A percentile compares a stretch with the other conserved stretches of the same genome.
phyloP scores from a whole-genome alignment of 1,139 yeast species.

The Meyerozyma guilliermondii region DNA sequence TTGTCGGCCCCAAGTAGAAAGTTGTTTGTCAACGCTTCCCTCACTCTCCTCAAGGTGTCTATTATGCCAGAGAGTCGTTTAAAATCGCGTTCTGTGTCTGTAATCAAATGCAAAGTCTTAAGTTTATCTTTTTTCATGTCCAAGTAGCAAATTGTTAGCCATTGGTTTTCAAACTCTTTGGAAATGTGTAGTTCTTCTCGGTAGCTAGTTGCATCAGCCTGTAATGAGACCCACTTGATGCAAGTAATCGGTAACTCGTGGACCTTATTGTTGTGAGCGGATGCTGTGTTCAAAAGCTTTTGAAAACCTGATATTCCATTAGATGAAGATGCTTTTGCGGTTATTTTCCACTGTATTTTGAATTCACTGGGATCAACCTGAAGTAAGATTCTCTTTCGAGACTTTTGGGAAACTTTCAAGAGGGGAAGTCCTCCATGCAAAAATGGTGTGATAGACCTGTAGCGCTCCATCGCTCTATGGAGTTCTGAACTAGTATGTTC shows the following conservation, averaged over 20 bases:
- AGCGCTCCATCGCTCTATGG: constrained; percentile 10
- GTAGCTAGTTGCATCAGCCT: constrained; percentile 71
- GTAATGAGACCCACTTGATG: constrained; percentile 63
- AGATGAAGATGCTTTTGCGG: constrained; percentile 12
- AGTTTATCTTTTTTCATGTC: constrained; percentile 53
- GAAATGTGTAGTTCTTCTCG: constrained; percentile 79
- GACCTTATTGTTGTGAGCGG: constrained; percentile 21
- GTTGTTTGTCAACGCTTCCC: constrained; percentile 28
- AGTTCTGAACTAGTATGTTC: constrained; percentile 3
- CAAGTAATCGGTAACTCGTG: constrained; percentile 62
- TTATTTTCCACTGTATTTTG: constrained; percentile 44
- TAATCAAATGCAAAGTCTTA: constrained; percentile 67
- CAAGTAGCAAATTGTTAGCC: constrained; percentile 79
- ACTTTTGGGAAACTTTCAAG: constrained; percentile 64
- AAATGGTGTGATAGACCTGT: constrained; percentile 20
- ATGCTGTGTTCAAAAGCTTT: constrained; percentile 8
- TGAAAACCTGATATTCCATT: constrained; percentile 12
- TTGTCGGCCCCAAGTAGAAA: constrained; percentile 42
- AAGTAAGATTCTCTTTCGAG: constrained; percentile 46
- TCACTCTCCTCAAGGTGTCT: constrained; percentile 46
- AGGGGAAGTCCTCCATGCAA: constrained; percentile 45
- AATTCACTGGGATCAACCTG: constrained; percentile 28
- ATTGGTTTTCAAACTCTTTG: constrained; percentile 55
- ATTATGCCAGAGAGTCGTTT: constrained; percentile 50
- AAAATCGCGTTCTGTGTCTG: constrained; percentile 59